Conservation (phyloP, 768 basidiomycete genomes). For the Pleurotus tuber-regium region DNA sequence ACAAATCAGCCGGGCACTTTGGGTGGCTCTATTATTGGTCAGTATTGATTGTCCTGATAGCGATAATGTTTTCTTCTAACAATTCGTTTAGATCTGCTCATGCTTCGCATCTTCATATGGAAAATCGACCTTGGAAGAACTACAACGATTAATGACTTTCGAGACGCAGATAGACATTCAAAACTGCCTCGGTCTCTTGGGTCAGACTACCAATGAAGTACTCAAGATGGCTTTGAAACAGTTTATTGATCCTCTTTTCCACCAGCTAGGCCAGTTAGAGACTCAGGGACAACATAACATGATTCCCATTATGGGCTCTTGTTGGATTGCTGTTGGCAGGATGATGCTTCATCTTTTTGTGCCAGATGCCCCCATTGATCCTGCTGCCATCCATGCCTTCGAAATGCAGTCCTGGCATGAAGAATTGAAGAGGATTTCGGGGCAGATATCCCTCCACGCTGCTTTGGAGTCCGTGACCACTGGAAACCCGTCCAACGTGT, state of each 20-base stretch:
- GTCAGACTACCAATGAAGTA: constrained; percentile 27
- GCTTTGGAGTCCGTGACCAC: constrained; percentile 52
- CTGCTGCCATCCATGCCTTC: constrained; percentile 61
- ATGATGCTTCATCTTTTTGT: constrained; percentile 71
- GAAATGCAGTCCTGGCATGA: constrained; percentile 40
- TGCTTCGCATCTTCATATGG: constrained; percentile 44
- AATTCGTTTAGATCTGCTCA: constrained; percentile 43
- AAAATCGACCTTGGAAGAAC: constrained; percentile 16
- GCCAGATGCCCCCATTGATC: constrained; percentile 85
- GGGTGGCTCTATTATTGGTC: constrained; percentile 41
- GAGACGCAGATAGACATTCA: constrained; percentile 14
- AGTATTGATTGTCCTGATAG: constrained; percentile 16
- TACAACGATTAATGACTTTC: constrained; percentile 14
- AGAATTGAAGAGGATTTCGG: constrained; percentile 36
- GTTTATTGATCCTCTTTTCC: constrained; percentile 28
- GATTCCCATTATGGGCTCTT: constrained; percentile 25
- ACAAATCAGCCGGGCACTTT: constrained; percentile 38
- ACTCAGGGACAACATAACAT: constrained; percentile 11
- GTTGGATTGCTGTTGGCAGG: constrained; percentile 61
- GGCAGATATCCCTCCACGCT: constrained; percentile 53
- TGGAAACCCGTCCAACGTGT: constrained; percentile 53
- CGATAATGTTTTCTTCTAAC: too few species aligned
- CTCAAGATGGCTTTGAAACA: constrained; percentile 28
- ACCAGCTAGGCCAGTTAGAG: constrained; percentile 1
- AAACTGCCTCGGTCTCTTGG: constrained; percentile 28